Percentiles rank a stretch among this genome's conserved stretches.
Evolutionary conservation across 495 filamentous ascomycete species (phyloP).

Genomic region (Penicillium desertorum): DNA sequence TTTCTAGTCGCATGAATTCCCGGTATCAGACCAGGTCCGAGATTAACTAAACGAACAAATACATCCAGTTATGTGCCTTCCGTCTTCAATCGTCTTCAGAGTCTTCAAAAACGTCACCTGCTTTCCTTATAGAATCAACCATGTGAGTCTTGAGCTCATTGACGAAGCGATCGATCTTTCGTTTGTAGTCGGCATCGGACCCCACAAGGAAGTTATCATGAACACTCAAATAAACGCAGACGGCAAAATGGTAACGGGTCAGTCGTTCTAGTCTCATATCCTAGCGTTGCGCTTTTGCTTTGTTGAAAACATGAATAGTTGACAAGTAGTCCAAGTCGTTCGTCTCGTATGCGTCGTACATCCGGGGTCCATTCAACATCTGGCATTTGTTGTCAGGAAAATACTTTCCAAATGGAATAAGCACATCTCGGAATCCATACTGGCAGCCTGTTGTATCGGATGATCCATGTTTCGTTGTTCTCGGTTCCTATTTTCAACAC

Average conservation of each 20-base stretch:
- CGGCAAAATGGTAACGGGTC: conserved; percentile 1
- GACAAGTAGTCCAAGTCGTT: background rate
- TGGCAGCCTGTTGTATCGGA: conserved; percentile 2
- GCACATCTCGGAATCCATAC: background rate
- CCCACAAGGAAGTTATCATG: background rate
- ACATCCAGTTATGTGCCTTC: background rate
- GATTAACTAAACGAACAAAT: background rate
- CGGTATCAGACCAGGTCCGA: background rate
- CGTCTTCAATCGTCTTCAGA: background rate
- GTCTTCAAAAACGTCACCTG: background rate
- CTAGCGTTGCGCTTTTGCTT: background rate
- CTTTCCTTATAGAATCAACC: background rate
- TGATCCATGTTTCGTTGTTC: background rate
- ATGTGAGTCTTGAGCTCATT: background rate
- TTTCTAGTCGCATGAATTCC: too few species aligned
- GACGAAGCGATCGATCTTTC: background rate
- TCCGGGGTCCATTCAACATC: background rate
- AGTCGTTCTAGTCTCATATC: background rate
- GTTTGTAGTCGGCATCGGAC: background rate
- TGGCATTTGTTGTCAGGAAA: background rate
- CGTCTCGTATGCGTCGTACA: background rate
- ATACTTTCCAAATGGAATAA: background rate
- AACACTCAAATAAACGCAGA: background rate
- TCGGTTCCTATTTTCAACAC: background rate
- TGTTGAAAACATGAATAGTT: background rate